Evolutionary conservation across 768 basidiomycete genomes (phyloP).

Genomic region (Hypholoma sublateritium): DNA sequence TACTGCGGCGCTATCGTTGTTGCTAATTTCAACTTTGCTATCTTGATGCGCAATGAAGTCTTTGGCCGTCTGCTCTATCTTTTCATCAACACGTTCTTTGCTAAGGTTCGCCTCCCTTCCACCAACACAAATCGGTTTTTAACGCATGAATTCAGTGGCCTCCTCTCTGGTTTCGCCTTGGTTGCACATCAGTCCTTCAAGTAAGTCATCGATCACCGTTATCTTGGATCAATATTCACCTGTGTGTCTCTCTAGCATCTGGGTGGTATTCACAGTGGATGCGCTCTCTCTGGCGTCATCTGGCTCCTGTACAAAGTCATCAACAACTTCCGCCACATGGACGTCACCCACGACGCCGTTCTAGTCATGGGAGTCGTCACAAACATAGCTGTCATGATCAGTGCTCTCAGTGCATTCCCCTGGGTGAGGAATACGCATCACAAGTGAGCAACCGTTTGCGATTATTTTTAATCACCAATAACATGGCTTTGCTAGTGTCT

Average conservation of each 20-base stretch:
- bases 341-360: conserved; percentile 52
- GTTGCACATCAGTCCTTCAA: conserved; percentile 73
- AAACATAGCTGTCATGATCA: conserved; percentile 54
- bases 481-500: conserved; percentile 45
- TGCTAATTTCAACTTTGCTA: conserved; percentile 69
- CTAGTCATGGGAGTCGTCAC: conserved; percentile 64
- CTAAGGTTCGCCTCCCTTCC: conserved; percentile 47
- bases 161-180: conserved; percentile 69
- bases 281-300: conserved; percentile 65
- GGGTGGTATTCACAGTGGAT: conserved; percentile 79
- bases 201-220: conserved; percentile 26
- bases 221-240: conserved; percentile 8
- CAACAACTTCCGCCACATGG: conserved; percentile 49
- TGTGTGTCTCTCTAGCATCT: conserved; percentile 49
- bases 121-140: background rate
- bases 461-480: conserved; percentile 3
- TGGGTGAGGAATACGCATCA: conserved; percentile 82
- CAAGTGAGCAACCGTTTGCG: conserved; percentile 51
- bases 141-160: conserved; percentile 51
- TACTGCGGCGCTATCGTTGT: conserved; percentile 68
- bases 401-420: conserved; percentile 67
- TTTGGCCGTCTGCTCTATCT: conserved; percentile 70
- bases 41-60: conserved; percentile 76
- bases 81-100: conserved; percentile 66
- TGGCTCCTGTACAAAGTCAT: conserved; percentile 70